Conservation (phyloP, 2,329 filamentous ascomycete species). For the Zymoseptoria tritici region DNA sequence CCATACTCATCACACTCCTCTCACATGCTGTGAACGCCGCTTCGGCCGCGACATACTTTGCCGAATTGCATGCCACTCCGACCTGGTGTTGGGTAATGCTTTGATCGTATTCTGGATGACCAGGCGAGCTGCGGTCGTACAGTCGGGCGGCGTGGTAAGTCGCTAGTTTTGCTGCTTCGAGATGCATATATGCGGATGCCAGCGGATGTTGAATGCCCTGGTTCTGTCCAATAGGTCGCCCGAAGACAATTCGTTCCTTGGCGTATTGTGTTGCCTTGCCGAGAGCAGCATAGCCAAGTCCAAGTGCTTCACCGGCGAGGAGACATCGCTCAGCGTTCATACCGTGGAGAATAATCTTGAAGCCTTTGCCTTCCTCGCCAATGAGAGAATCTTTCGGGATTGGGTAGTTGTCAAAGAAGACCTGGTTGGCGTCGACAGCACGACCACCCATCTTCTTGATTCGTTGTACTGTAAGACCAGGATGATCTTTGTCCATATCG, state of each 20-base stretch:
- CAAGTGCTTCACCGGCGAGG: constrained; percentile 67
- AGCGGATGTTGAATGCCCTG: constrained; percentile 54
- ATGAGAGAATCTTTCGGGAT: constrained; percentile 60
- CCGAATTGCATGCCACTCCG: constrained; percentile 50
- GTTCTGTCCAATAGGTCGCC: constrained; percentile 52
- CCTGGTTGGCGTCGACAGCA: constrained; percentile 76
- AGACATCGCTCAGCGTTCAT: constrained; percentile 45
- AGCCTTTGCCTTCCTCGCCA: constrained; percentile 66
- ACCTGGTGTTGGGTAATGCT: constrained; percentile 39
- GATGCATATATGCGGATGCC: constrained; percentile 52
- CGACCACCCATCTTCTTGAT: constrained; percentile 83
- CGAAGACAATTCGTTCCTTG: constrained; percentile 46
- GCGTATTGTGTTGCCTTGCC: constrained; percentile 38
- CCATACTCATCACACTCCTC: constrained; percentile 50
- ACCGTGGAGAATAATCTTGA: constrained; percentile 54
- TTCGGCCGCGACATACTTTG: constrained; percentile 54
- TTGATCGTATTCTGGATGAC: constrained; percentile 27
- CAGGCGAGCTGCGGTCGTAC: constrained; percentile 44
- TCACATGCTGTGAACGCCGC: constrained; percentile 55
- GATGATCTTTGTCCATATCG: constrained; percentile 52
- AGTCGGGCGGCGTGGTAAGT: constrained; percentile 55
- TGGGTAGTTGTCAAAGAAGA: constrained; percentile 75
- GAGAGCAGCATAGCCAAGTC: constrained; percentile 64
- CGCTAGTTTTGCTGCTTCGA: constrained; percentile 54
- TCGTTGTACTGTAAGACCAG: constrained; percentile 58